phyloP scores from a whole-genome alignment of 2,329 filamentous ascomycete species.

The Pseudocercospora vitis region DNA sequence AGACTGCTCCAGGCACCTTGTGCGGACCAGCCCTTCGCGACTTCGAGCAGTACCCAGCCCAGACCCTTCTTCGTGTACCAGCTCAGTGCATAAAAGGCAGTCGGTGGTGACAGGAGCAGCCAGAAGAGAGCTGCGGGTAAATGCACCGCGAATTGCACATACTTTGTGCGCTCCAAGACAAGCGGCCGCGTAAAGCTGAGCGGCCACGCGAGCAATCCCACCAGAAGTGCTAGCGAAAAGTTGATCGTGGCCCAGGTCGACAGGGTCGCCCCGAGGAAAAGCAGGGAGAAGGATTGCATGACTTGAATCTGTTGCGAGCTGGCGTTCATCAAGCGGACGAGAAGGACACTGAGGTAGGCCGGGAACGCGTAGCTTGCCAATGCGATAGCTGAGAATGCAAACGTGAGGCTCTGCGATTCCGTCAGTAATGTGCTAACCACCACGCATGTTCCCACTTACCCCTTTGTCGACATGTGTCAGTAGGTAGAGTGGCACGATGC shows the following conservation, averaged over 20 bases:
- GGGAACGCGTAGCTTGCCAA: slow-evolving; percentile 42
- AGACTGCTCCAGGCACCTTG: slow-evolving; percentile 37
- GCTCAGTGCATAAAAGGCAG: slow-evolving; percentile 26
- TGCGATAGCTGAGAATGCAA: slow-evolving; percentile 48
- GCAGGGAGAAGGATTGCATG: slow-evolving; percentile 87
- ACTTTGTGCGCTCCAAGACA: slow-evolving; percentile 14
- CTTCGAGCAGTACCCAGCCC: slow-evolving; percentile 29
- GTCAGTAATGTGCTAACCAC: slow-evolving; percentile 28
- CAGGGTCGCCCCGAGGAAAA: slow-evolving; percentile 86
- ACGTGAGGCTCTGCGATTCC: slow-evolving; percentile 47
- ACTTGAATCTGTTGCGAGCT: slow-evolving; percentile 68
- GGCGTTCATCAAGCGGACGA: slow-evolving; percentile 21
- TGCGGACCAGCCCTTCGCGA: slow-evolving; percentile 36
- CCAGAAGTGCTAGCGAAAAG: slow-evolving; percentile 83
- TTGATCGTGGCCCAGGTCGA: slow-evolving; percentile 93
- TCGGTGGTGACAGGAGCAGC: slow-evolving; percentile 26
- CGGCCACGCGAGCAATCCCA: slow-evolving; percentile 76
- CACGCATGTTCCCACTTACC: slow-evolving; percentile 53
- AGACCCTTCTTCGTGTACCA: slow-evolving; percentile 26
- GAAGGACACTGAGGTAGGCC: slow-evolving; percentile 26
- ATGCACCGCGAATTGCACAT: slow-evolving; percentile 15
- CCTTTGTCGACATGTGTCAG: slow-evolving; percentile 72
- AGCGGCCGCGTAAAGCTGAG: slow-evolving; percentile 67
- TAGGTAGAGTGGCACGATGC: slow-evolving; percentile 77
- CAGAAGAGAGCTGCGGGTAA: slow-evolving; percentile 19